Evolutionary conservation across 768 basidiomycete genomes (phyloP).

Genomic region (Auricularia sp.): DNA sequence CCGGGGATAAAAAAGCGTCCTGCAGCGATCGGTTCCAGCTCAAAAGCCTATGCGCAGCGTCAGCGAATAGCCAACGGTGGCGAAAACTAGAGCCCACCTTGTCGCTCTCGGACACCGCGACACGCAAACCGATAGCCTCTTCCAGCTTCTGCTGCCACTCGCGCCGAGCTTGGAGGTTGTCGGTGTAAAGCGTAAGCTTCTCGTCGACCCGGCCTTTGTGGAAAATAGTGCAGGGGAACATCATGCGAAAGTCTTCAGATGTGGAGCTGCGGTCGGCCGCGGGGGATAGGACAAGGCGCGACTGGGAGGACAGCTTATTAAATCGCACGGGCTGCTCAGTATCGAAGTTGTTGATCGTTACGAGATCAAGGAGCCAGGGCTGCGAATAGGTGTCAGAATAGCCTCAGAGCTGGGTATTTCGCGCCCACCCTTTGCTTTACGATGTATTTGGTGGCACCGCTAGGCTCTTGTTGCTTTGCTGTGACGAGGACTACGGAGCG

Average conservation of each 20-base stretch:
- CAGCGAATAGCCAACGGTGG: too few relatives aligned
- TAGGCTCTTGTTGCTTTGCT: conserved; percentile 62
- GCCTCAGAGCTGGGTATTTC: background rate
- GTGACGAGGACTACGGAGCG: conserved; percentile 68
- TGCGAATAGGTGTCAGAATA: conserved; percentile 8
- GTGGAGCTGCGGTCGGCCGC: background rate
- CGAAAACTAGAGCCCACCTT: conserved; percentile 7
- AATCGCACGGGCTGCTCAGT: conserved; percentile 9
- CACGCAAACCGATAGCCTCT: conserved; percentile 26
- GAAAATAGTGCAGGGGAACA: conserved; percentile 30
- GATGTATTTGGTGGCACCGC: conserved; percentile 61
- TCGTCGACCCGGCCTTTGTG: conserved; percentile 30
- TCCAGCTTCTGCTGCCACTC: conserved; percentile 30
- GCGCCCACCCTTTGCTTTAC: background rate
- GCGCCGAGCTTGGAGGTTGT: conserved; percentile 19
- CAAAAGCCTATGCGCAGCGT: conserved; percentile 17
- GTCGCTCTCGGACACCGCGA: conserved; percentile 25
- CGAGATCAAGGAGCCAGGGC: conserved; percentile 32
- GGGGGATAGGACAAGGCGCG: background rate
- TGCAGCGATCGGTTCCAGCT: conserved; percentile 22
- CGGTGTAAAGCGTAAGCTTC: conserved; percentile 29
- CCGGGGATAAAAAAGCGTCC: conserved; percentile 22
- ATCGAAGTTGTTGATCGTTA: conserved; percentile 24
- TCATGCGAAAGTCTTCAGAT: conserved; percentile 16
- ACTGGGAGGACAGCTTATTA: background rate